Conservation (phyloP, 768 basidiomycete genomes). For the Termitomyces sp. region DNA sequence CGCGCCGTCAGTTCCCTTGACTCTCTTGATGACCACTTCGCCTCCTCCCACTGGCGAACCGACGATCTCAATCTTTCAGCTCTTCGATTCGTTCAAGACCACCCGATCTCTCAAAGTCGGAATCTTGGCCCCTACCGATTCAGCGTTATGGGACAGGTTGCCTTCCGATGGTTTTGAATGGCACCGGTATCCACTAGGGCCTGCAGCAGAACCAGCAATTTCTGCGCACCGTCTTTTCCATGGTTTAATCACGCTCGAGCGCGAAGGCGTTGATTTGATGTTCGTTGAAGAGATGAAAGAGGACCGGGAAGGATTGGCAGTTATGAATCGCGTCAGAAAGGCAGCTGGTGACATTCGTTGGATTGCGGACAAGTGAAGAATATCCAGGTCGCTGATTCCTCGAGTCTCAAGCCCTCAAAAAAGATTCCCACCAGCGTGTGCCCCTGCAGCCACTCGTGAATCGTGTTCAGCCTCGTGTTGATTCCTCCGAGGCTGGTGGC, state of each 20-base stretch:
- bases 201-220: conserved; percentile 48
- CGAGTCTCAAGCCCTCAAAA: neutral
- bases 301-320: conserved; percentile 78
- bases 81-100: conserved; percentile 39
- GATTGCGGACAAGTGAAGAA: conserved; percentile 16
- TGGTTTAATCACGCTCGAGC: conserved; percentile 77
- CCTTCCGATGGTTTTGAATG: conserved; percentile 40
- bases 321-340: conserved; percentile 92
- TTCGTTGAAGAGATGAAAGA: conserved; percentile 82
- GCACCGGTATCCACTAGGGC: conserved; percentile 48
- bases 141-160: conserved; percentile 32
- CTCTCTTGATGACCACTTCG: conserved; percentile 55
- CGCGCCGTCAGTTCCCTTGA: conserved; percentile 84
- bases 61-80: conserved; percentile 24
- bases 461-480: conserved; percentile 2
- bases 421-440: neutral
- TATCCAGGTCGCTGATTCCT: neutral
- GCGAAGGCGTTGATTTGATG: conserved; percentile 71
- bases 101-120: conserved; percentile 48
- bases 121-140: conserved; percentile 59
- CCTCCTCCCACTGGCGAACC: conserved; percentile 29
- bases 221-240: conserved; percentile 84
- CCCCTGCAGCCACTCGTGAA: neutral
- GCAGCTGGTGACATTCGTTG: conserved; percentile 63
- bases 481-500: neutral